Conservation (phyloP, 495 filamentous ascomycete genomes). For the Aspergillus biplanus region DNA sequence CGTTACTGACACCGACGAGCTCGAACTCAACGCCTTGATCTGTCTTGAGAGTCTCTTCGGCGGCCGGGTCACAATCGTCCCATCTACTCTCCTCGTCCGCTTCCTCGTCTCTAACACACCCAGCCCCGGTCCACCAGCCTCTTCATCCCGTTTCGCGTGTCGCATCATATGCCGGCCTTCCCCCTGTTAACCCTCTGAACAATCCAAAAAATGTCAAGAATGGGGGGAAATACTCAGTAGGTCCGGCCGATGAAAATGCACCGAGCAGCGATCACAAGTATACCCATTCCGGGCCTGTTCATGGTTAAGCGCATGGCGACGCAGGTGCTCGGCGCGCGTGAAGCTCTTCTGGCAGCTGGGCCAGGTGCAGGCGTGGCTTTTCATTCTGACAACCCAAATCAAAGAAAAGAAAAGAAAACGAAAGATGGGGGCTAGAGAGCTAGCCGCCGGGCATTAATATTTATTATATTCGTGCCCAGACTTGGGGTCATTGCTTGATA, state of each 20-base stretch:
- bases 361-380: constrained; percentile 48
- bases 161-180: constrained; percentile 64
- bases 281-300: constrained; percentile 49
- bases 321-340: constrained; percentile 61
- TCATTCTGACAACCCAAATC: constrained; percentile 25
- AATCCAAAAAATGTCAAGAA: too few relatives aligned
- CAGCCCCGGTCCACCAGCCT: constrained; percentile 60
- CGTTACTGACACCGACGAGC: constrained; percentile 24
- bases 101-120: constrained; percentile 65
- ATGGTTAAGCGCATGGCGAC: constrained; percentile 62
- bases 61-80: constrained; percentile 53
- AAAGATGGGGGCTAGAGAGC: neutral
- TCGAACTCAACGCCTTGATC: constrained; percentile 6
- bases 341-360: constrained; percentile 57
- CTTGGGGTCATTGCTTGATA: too few relatives aligned
- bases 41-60: constrained; percentile 30
- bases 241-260: constrained; percentile 61
- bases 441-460: too few relatives aligned
- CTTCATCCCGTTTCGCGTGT: constrained; percentile 62
- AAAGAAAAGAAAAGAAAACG: too few relatives aligned
- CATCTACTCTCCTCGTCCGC: constrained; percentile 58
- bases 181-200: too few relatives aligned
- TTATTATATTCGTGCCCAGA: too few relatives aligned
- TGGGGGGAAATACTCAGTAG: constrained; percentile 47
- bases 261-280: constrained; percentile 58